These are phyloP conservation scores for Cucurbita pepo DNA, from an alignment of 306 rosid species.

Conservation along the genomic window DNA sequence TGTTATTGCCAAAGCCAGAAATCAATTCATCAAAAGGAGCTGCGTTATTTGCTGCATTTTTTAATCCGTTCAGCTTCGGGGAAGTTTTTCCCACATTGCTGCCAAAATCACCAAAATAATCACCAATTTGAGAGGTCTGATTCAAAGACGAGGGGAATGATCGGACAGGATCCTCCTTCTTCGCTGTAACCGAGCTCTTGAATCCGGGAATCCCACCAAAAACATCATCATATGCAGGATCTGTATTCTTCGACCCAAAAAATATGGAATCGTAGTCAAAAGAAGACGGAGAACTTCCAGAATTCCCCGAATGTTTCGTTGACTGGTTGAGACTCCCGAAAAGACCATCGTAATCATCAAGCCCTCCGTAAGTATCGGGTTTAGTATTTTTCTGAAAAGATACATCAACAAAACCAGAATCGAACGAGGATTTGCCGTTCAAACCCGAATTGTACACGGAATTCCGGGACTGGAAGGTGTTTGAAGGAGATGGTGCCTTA, in stretches of 20 bases:
- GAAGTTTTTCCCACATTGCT: slow-evolving; percentile 17
- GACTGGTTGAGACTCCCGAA: slow-evolving; percentile 24
- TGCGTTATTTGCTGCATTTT: not conserved
- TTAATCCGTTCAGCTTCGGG: slow-evolving; percentile 6
- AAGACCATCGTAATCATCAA: slow-evolving; percentile 10
- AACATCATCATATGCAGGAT: slow-evolving; percentile 37
- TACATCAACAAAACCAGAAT: slow-evolving; percentile 16
- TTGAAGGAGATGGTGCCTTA: slow-evolving; percentile 19
- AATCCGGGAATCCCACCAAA: slow-evolving; percentile 48
- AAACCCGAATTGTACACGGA: slow-evolving; percentile 18
- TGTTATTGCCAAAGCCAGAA: slow-evolving; percentile 55
- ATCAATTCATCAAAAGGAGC: slow-evolving; percentile 48
- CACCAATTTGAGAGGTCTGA: slow-evolving; percentile 30
- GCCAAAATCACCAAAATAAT: slow-evolving; percentile 34
- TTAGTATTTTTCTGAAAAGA: slow-evolving; percentile 13
- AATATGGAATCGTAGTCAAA: slow-evolving; percentile 48
- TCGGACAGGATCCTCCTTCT: slow-evolving; percentile 16
- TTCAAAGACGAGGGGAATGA: slow-evolving; percentile 21
- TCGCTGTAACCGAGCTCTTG: slow-evolving; percentile 15
- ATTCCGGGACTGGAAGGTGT: slow-evolving; percentile 9
- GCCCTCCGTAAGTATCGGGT: slow-evolving; percentile 16
- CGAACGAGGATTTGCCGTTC: slow-evolving; percentile 19
- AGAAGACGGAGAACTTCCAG: slow-evolving; percentile 8
- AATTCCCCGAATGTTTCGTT: slow-evolving; percentile 9
- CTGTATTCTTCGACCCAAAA: slow-evolving; percentile 23